These are phyloP conservation scores for Funneliformis caledonium DNA, from an alignment of 371 early-diverging fungal species.

Conservation along the genomic window DNA sequence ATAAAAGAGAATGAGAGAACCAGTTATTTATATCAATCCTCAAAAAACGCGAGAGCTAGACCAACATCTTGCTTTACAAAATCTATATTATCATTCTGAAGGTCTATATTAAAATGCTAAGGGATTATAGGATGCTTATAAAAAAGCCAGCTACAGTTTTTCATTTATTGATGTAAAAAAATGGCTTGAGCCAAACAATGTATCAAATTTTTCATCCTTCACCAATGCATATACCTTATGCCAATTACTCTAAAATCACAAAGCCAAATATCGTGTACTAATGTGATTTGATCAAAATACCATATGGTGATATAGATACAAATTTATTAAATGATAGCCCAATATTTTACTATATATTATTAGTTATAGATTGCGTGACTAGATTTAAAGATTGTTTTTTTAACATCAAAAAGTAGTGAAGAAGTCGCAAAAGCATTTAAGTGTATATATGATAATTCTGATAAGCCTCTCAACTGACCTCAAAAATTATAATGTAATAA, in stretches of 20 bases:
- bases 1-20: background rate
- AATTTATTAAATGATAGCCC: background rate
- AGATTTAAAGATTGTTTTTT: conserved; percentile 16
- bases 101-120: background rate
- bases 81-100: conserved; percentile 2
- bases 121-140: conserved; percentile 23
- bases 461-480: background rate
- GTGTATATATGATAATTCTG: background rate
- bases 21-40: background rate
- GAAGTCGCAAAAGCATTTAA: background rate
- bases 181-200: conserved; percentile 19
- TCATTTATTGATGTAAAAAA: conserved; percentile 16
- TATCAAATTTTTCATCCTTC: conserved; percentile 3
- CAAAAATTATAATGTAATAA: background rate
- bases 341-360: too few relatives aligned
- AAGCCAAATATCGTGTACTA: background rate
- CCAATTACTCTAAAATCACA: background rate
- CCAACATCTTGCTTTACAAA: background rate
- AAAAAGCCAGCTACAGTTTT: background rate
- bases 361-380: background rate
- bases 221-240: background rate
- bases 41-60: conserved; percentile 11
- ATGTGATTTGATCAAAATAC: background rate
- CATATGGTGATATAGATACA: background rate
- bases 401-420: conserved; percentile 16